Evolutionary conservation across 1,284 basidiomycete genomes (phyloP), one percentile per base, ranked within the genome.

Genomic region (Clitocybe nebularis): DNA sequence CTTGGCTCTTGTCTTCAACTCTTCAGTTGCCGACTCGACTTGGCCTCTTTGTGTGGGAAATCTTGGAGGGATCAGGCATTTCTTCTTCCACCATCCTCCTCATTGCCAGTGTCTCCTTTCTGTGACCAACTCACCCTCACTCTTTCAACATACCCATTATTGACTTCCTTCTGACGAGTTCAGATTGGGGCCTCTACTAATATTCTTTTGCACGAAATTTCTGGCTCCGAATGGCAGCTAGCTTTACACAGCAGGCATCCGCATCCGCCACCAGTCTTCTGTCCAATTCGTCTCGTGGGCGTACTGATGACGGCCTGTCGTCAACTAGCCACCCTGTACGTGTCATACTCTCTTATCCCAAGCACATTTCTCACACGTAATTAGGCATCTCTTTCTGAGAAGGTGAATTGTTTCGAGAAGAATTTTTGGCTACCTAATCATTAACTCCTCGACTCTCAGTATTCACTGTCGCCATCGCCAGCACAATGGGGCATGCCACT

Each of bases 401-500:
- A 57, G 49, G 56, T 56, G 41, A 20, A 28, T 10, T 13, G 44
- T 41, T 21, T 30, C 41, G 24, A 28, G 25, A 33, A 29, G 23
- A 11, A 9, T 10, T 11, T 28, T 14, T 20, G 4, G 10, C 14
- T 21, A 11, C 11, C 36, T 46, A 9, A 32, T 26, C 23, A 36
- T 7, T 33, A 16, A 39, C 19, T 21, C 10, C 8, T n/a, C 10
- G 13, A 11, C 26, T 35, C 14, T 13, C 33, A 68, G 66, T 68
- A 56, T 43, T 62, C 64, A 10, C 48, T 68, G 39, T 46, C 63
- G 11, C 54, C 62, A 5, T 60, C 60, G 17, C 64, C 66, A 8
- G 53, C 51, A 41, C 39, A 57, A 49, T 68, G 65, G 65, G 64
- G 64, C 1, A 50, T 58, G 41, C 54, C 60, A 6, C 26, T 64